Evolutionary conservation across 192 early-diverging fungal species (phyloP).

Genomic region (Rhizophagus prolifer): DNA sequence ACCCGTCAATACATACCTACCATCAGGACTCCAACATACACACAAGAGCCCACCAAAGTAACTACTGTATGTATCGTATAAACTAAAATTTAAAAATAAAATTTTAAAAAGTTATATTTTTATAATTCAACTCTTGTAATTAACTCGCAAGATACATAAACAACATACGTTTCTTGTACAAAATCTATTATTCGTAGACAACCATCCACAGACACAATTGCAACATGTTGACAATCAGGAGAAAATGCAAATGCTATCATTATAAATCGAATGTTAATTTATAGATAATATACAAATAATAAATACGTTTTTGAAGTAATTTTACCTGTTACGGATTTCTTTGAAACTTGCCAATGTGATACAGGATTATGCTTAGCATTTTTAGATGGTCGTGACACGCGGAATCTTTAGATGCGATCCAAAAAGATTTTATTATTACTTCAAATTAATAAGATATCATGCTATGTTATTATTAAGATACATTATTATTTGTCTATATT

Average conservation of each 20-base stretch:
- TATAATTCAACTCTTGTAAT: not conserved
- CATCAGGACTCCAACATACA: constrained; percentile 89
- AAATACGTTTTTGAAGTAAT: not conserved
- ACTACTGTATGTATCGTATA: constrained; percentile 73
- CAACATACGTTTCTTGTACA: constrained; percentile 51
- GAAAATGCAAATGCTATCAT: constrained; percentile 74
- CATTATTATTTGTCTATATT: not conserved
- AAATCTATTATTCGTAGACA: constrained; percentile 76
- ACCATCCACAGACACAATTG: constrained; percentile 79
- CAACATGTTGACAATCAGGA: constrained; percentile 80
- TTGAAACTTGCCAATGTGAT: constrained; percentile 73
- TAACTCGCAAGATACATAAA: not conserved
- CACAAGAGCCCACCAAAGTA: constrained; percentile 90
- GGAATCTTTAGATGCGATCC: constrained; percentile 41
- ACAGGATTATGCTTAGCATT: constrained; percentile 77
- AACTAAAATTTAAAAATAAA: constrained; percentile 28
- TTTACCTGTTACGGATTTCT: constrained; percentile 71
- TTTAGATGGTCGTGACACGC: constrained; percentile 58
- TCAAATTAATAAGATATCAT: not conserved
- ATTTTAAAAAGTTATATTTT: not conserved
- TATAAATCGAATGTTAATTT: not conserved
- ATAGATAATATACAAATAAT: not conserved
- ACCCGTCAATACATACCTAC: constrained; percentile 78
- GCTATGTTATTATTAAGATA: not conserved
- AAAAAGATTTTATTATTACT: constrained; percentile 4